Percentiles rank a stretch among this genome's conserved stretches.
These are phyloP conservation scores for Neurospora sp. DNA, from an alignment of 2,329 filamentous ascomycete species.

Conservation along the genomic window DNA sequence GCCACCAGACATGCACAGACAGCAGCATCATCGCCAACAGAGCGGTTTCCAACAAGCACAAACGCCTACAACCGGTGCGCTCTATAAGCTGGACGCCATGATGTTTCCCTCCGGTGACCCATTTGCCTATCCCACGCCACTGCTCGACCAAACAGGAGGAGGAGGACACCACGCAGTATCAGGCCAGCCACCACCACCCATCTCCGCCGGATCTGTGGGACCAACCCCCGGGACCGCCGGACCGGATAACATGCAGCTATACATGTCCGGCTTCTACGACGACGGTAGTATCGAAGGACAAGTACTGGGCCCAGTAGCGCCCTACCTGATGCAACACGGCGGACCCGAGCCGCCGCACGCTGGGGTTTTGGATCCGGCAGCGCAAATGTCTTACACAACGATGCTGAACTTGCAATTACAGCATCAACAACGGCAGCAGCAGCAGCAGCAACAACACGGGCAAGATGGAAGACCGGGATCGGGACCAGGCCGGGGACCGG, in stretches of 20 bases:
- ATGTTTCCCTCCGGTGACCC: slow-evolving; percentile 75
- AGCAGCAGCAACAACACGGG: slow-evolving; percentile 10
- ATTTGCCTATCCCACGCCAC: slow-evolving; percentile 58
- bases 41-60: slow-evolving; percentile 21
- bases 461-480: not conserved
- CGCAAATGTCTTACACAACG: slow-evolving; percentile 34
- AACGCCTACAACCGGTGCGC: slow-evolving; percentile 23
- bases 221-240: slow-evolving; percentile 22
- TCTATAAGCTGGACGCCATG: slow-evolving; percentile 64
- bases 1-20: slow-evolving; percentile 13
- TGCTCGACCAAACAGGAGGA: slow-evolving; percentile 20
- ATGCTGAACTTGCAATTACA: slow-evolving; percentile 32
- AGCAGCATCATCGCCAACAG: not conserved
- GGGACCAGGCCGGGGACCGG: not conserved
- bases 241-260: slow-evolving; percentile 33
- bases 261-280: slow-evolving; percentile 44
- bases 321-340: slow-evolving; percentile 54
- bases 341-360: slow-evolving; percentile 27
- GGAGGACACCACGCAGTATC: not conserved
- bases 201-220: not conserved
- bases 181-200: not conserved
- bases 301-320: slow-evolving; percentile 58
- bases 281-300: slow-evolving; percentile 56
- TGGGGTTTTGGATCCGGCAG: slow-evolving; percentile 27
- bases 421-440: slow-evolving; percentile 21